These are phyloP conservation scores for Pseudevernia furfuracea DNA, from an alignment of 495 filamentous ascomycete genomes.

Conservation along the genomic window DNA sequence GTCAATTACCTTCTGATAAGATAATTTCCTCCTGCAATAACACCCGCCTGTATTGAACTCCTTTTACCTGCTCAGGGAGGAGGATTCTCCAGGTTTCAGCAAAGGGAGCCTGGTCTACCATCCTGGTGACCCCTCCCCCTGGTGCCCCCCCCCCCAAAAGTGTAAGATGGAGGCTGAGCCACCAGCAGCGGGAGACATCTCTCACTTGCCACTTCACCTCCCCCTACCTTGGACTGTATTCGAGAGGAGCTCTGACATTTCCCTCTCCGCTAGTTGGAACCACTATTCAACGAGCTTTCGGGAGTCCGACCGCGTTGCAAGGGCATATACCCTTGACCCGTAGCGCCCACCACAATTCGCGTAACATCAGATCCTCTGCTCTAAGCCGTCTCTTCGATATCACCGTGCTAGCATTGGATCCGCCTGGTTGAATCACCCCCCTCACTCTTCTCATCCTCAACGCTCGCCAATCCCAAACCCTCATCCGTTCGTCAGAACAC, in stretches of 20 bases:
- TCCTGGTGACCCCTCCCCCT: neutral
- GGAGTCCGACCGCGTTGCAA: constrained; percentile 14
- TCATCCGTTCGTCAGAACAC: neutral
- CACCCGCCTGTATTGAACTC: neutral
- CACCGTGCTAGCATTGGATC: neutral
- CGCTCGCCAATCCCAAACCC: neutral
- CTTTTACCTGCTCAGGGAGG: neutral
- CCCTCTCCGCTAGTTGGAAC: neutral
- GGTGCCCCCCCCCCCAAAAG: neutral
- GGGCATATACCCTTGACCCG: constrained; percentile 10
- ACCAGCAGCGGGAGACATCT: constrained; percentile 9
- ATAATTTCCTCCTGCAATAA: neutral
- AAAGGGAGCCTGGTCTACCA: constrained; percentile 3
- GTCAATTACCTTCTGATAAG: constrained; percentile 1
- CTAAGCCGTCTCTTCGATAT: neutral
- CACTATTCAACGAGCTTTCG: neutral
- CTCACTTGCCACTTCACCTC: constrained; percentile 4
- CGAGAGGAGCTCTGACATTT: constrained; percentile 6
- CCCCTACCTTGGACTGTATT: neutral
- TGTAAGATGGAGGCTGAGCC: constrained; percentile 13
- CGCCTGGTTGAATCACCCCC: neutral
- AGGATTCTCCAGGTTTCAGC: constrained; percentile 4
- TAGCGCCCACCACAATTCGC: constrained; percentile 6
- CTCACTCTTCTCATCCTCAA: neutral
- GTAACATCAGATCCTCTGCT: neutral